phyloP scores from a whole-genome alignment of 176 grass and related monocot genomes.

The Bolboschoenus planiculmis region DNA sequence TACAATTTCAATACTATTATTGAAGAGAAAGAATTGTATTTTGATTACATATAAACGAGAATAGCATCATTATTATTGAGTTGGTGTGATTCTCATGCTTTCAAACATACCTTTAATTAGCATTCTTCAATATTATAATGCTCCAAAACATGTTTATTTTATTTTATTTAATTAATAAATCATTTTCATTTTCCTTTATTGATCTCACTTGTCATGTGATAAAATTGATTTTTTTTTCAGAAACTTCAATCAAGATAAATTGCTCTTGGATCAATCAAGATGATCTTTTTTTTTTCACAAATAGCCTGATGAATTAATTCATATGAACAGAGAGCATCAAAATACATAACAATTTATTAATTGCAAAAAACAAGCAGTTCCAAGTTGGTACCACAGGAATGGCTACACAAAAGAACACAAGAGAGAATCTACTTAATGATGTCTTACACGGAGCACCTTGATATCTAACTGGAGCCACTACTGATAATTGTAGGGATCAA shows the following conservation, averaged over 20 bases:
- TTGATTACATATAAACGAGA: no score
- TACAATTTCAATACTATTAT: no score
- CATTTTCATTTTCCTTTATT: no score
- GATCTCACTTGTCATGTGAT: no score
- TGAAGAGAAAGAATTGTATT: no score
- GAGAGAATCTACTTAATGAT: not conserved
- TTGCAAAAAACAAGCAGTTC: not conserved
- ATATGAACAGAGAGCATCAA: not conserved
- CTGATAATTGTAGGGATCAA: not conserved
- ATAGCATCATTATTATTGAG: no score
- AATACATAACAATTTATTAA: not conserved
- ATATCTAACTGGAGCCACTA: not conserved
- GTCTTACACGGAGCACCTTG: constrained; percentile 5
- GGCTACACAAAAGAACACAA: not conserved
- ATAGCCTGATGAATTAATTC: not conserved
- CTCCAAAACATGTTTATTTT: not conserved
- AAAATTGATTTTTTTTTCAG: no score
- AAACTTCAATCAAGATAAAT: not conserved
- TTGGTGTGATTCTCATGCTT: no score
- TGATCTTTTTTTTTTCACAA: not conserved
- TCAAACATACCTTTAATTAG: no score
- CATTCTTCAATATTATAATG: not conserved
- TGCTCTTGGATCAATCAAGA: not conserved
- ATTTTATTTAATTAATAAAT: no score
- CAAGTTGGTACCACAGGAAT: no score